phyloP scores from a whole-genome alignment of 371 early-diverging fungal genomes.

The Apophysomyces ossiformis region DNA sequence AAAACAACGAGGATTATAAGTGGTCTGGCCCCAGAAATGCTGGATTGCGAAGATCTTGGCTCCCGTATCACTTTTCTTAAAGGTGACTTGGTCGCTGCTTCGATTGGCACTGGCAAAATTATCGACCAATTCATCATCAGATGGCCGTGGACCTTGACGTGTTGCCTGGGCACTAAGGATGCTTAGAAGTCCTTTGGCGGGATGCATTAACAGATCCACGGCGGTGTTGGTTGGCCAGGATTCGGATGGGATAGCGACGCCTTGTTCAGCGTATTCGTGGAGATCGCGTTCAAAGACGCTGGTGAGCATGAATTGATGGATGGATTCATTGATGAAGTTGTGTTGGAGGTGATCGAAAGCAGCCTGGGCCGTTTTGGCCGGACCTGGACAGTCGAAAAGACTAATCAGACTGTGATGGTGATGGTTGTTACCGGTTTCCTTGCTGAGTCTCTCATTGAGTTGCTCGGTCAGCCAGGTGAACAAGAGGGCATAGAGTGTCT shows the following conservation, averaged over 20 bases:
- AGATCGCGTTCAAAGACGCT: constrained; percentile 63
- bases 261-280: constrained; percentile 52
- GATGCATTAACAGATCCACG: constrained; percentile 48
- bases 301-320: constrained; percentile 65
- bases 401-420: constrained; percentile 64
- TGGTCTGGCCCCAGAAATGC: constrained; percentile 80
- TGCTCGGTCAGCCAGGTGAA: constrained; percentile 88
- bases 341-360: constrained; percentile 74
- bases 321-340: constrained; percentile 84
- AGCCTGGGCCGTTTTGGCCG: constrained; percentile 28
- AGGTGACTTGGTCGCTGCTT: constrained; percentile 33
- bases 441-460: constrained; percentile 74
- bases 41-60: constrained; percentile 68
- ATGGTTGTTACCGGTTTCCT: constrained; percentile 31
- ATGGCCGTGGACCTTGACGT: constrained; percentile 28
- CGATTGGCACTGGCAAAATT: constrained; percentile 46
- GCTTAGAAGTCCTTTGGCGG: constrained; percentile 56
- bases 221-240: constrained; percentile 34
- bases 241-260: constrained; percentile 42
- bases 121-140: constrained; percentile 38
- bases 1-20: constrained; percentile 74
- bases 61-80: constrained; percentile 46
- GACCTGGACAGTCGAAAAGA: constrained; percentile 68
- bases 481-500: constrained; percentile 77
- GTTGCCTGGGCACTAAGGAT: constrained; percentile 59